These are phyloP conservation scores for Elsinoe fawcettii DNA, from an alignment of 2,329 filamentous ascomycete species.

Conservation along the genomic window DNA sequence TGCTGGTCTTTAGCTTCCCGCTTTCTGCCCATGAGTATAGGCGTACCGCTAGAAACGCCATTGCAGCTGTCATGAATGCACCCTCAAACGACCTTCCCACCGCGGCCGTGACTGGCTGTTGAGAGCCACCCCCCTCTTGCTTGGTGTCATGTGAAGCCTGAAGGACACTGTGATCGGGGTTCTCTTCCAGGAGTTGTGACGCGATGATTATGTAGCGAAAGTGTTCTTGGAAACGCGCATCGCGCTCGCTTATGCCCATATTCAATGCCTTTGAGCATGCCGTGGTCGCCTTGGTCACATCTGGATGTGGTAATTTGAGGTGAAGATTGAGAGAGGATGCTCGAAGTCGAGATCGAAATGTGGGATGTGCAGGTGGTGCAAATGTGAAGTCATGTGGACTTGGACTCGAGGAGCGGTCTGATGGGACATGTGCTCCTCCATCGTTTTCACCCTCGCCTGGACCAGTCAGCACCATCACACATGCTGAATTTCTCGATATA, in stretches of 20 bases:
- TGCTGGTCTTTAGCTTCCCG: slow-evolving; percentile 50
- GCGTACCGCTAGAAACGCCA: slow-evolving; percentile 57
- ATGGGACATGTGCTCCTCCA: slow-evolving; percentile 18
- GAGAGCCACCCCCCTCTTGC: slow-evolving; percentile 17
- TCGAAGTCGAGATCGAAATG: slow-evolving; percentile 46
- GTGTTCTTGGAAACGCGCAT: slow-evolving; percentile 78
- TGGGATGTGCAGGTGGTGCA: slow-evolving; percentile 17
- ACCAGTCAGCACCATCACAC: slow-evolving; percentile 14
- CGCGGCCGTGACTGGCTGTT: neutral
- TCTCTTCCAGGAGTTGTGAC: slow-evolving; percentile 74
- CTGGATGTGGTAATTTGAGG: slow-evolving; percentile 29
- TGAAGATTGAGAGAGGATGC: slow-evolving; percentile 40
- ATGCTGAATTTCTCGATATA: neutral
- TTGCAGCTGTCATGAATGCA: slow-evolving; percentile 56
- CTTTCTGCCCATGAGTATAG: slow-evolving; percentile 61
- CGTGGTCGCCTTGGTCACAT: slow-evolving; percentile 22
- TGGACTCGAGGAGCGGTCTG: slow-evolving; percentile 10
- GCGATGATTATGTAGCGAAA: slow-evolving; percentile 91
- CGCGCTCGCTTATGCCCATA: slow-evolving; percentile 64
- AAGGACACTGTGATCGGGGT: slow-evolving; percentile 39
- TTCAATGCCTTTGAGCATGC: slow-evolving; percentile 55
- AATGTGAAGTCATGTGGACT: slow-evolving; percentile 7
- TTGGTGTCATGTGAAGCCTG: slow-evolving; percentile 24
- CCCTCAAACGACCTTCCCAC: slow-evolving; percentile 41
- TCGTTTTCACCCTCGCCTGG: slow-evolving; percentile 28